Percentiles rank a stretch among this genome's conserved stretches.
These are phyloP conservation scores for Babesia ovis DNA, from an alignment of 169 alveolate species.

Conservation along the genomic window DNA sequence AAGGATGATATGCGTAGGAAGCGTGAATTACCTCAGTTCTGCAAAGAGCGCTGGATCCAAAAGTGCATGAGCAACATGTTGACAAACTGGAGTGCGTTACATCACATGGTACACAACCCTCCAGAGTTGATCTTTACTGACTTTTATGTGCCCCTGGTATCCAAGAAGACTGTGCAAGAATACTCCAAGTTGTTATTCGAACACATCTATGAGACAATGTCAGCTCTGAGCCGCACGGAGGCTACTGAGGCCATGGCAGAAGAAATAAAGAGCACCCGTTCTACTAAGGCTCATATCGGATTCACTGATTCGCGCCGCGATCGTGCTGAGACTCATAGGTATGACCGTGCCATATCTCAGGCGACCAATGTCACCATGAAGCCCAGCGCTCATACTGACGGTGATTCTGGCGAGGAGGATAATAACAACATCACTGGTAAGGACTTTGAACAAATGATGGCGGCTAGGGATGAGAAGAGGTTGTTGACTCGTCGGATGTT, in stretches of 20 bases:
- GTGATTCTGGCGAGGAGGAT: background rate
- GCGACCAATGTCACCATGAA: background rate
- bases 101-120: conserved; percentile 75
- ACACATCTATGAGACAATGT: conserved; percentile 76
- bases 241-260: background rate
- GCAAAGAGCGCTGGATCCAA: conserved; percentile 64
- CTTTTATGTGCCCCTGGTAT: conserved; percentile 67
- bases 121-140: conserved; percentile 71
- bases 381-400: background rate
- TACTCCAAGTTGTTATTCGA: conserved; percentile 70
- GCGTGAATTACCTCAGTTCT: conserved; percentile 47
- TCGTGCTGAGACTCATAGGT: background rate
- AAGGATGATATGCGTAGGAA: conserved; percentile 21
- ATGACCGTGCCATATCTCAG: background rate
- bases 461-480: conserved; percentile 34
- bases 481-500: conserved; percentile 44
- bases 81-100: conserved; percentile 77
- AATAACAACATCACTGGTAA: background rate
- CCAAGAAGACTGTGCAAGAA: conserved; percentile 68
- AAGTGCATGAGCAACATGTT: conserved; percentile 60
- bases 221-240: conserved; percentile 1
- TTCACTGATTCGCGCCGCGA: background rate
- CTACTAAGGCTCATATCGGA: background rate
- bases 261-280: background rate
- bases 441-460: background rate